Percentiles rank a stretch among this genome's conserved stretches.
These are phyloP conservation scores for Coelastrella sp. DNA, from an alignment of 139 green algal species.

Conservation along the genomic window DNA sequence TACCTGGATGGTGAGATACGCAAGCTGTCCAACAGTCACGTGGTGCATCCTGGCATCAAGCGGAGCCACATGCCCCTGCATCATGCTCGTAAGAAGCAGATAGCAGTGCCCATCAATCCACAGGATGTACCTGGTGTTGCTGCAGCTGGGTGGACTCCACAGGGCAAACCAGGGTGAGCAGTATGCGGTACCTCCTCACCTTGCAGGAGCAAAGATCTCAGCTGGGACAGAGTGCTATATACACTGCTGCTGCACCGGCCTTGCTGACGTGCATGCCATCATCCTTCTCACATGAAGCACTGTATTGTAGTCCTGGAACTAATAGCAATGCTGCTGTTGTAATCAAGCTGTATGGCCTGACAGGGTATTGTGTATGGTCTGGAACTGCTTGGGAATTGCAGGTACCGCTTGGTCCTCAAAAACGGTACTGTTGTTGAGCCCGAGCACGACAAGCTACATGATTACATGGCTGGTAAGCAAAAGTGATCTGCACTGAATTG, in stretches of 20 bases:
- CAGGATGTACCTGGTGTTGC: constrained; percentile 83
- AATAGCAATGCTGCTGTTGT: background rate
- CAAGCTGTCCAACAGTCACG: constrained; percentile 81
- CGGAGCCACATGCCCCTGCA: background rate
- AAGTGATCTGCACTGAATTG: no score
- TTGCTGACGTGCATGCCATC: no score
- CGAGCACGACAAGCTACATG: constrained; percentile 64
- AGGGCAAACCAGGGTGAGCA: background rate
- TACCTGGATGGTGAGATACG: constrained; percentile 74
- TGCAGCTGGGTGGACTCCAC: constrained; percentile 82
- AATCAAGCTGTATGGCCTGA: no score
- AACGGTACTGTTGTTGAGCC: constrained; percentile 38
- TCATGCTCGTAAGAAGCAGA: constrained; percentile 9
- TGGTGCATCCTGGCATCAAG: constrained; percentile 60
- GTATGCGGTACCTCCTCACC: no score
- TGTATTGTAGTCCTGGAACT: no score
- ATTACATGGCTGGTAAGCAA: constrained; percentile 64
- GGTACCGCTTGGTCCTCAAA: constrained; percentile 59
- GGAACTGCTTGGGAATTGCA: background rate
- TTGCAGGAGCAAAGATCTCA: no score
- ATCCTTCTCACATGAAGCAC: no score
- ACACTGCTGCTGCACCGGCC: no score
- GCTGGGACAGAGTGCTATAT: background rate
- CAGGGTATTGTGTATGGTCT: no score
- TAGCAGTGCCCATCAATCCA: constrained; percentile 54